These are phyloP conservation scores for Penicillium sp. DNA, from an alignment of 2,329 filamentous ascomycete species.

Conservation along the genomic window DNA sequence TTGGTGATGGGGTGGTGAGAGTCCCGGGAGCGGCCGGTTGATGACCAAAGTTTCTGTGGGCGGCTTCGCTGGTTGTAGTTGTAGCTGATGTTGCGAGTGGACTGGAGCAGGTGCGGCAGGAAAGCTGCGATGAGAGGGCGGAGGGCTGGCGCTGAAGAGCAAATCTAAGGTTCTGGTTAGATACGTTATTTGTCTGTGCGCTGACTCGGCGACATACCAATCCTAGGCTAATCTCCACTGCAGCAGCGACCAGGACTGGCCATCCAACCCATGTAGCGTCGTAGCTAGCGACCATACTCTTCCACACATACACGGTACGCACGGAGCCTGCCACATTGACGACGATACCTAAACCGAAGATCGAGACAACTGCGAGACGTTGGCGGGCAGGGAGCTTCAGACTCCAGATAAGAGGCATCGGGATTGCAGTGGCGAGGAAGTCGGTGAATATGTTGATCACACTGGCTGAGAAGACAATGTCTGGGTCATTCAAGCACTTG, in stretches of 20 bases:
- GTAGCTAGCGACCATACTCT: conserved; percentile 30
- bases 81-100: conserved; percentile 20
- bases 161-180: conserved; percentile 25
- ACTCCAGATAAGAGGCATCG: conserved; percentile 41
- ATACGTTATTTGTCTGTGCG: not conserved
- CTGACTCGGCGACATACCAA: conserved; percentile 25
- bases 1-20: conserved; percentile 10
- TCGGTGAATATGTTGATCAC: conserved; percentile 38
- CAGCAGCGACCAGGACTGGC: conserved; percentile 30
- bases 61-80: conserved; percentile 17
- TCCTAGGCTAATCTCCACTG: conserved; percentile 34
- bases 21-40: conserved; percentile 20
- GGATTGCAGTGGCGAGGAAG: conserved; percentile 32
- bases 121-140: conserved; percentile 33
- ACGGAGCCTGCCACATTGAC: conserved; percentile 34
- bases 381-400: conserved; percentile 35
- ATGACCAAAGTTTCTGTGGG: conserved; percentile 22
- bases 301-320: conserved; percentile 34
- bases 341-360: conserved; percentile 36
- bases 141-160: conserved; percentile 35
- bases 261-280: conserved; percentile 35
- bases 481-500: conserved; percentile 28
- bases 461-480: conserved; percentile 33
- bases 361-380: conserved; percentile 35
- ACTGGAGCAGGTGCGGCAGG: conserved; percentile 30